Percentiles rank a stretch among this genome's conserved stretches.
Evolutionary conservation across 108 stramenopile genomes (phyloP).

Genomic region (Poteriospumella lacustris): DNA sequence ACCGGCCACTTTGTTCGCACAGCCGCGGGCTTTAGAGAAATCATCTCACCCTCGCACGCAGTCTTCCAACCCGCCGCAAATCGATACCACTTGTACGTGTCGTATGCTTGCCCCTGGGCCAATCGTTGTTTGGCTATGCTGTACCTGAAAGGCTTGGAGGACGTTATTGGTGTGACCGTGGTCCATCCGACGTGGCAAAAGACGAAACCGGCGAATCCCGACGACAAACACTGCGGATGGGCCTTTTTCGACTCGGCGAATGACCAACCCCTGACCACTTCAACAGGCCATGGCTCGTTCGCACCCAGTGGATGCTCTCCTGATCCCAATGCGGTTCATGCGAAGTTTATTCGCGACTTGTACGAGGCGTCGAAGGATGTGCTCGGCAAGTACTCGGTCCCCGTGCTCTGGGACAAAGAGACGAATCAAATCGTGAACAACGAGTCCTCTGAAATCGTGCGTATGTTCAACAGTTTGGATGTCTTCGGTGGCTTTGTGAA

Average conservation of each 20-base stretch:
- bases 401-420: slow-evolving; percentile 90
- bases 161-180: slow-evolving; percentile 65
- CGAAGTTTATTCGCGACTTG: slow-evolving; percentile 65
- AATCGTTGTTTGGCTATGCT: slow-evolving; percentile 74
- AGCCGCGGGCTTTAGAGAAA: too few species aligned
- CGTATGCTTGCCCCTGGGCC: slow-evolving; percentile 59
- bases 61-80: slow-evolving; percentile 40
- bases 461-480: slow-evolving; percentile 92
- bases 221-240: slow-evolving; percentile 40
- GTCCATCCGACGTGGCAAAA: slow-evolving; percentile 56
- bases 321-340: slow-evolving; percentile 51
- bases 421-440: slow-evolving; percentile 87
- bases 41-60: slow-evolving; percentile 19
- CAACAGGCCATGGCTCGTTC: slow-evolving; percentile 55
- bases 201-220: slow-evolving; percentile 17
- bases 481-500: slow-evolving; percentile 52
- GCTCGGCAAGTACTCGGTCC: slow-evolving; percentile 79
- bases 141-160: slow-evolving; percentile 77
- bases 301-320: background rate
- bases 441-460: slow-evolving; percentile 90
- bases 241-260: slow-evolving; percentile 61
- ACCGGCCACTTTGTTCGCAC: too few species aligned
- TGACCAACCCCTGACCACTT: slow-evolving; percentile 50
- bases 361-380: slow-evolving; percentile 65
- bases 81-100: slow-evolving; percentile 56